phyloP scores from a whole-genome alignment of 164 flowering plant genomes.

The Berberis thunbergii region DNA sequence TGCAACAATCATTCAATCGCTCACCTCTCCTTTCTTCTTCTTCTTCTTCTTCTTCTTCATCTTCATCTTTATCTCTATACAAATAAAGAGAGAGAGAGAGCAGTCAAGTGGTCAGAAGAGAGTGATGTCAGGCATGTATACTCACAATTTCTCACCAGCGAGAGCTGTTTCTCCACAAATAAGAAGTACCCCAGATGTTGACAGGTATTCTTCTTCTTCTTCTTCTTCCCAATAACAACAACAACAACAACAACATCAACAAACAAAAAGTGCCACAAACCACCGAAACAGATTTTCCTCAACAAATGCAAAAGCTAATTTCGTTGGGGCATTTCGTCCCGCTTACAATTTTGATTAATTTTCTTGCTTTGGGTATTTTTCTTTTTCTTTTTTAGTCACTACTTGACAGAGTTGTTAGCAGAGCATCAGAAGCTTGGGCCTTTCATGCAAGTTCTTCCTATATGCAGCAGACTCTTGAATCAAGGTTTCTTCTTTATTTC shows the following conservation, averaged over 20 bases:
- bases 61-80: constrained; percentile 1
- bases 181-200: constrained; percentile 62
- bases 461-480: constrained; percentile 78
- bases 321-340: too few relatives aligned
- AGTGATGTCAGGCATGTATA: constrained; percentile 64
- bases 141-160: constrained; percentile 85
- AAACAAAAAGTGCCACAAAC: too few relatives aligned
- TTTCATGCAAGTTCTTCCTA: constrained; percentile 89
- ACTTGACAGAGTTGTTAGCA: constrained; percentile 77
- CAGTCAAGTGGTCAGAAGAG: not conserved
- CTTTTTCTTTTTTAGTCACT: constrained; percentile 50
- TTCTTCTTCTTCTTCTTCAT: too few relatives aligned
- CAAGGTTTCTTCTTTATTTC: constrained; percentile 50
- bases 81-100: too few relatives aligned
- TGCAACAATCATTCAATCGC: not conserved
- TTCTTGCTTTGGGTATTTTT: constrained; percentile 10
- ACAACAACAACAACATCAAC: too few relatives aligned
- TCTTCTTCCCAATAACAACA: too few relatives aligned
- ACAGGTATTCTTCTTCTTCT: constrained; percentile 37
- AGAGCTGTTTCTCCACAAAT: constrained; percentile 90
- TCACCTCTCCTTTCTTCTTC: not conserved
- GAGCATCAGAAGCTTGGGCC: constrained; percentile 95
- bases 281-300: too few relatives aligned
- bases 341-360: not conserved
- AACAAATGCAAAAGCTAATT: too few relatives aligned